phyloP scores from a whole-genome alignment of 2,329 filamentous ascomycete genomes.

The Thielaviopsis populi region DNA sequence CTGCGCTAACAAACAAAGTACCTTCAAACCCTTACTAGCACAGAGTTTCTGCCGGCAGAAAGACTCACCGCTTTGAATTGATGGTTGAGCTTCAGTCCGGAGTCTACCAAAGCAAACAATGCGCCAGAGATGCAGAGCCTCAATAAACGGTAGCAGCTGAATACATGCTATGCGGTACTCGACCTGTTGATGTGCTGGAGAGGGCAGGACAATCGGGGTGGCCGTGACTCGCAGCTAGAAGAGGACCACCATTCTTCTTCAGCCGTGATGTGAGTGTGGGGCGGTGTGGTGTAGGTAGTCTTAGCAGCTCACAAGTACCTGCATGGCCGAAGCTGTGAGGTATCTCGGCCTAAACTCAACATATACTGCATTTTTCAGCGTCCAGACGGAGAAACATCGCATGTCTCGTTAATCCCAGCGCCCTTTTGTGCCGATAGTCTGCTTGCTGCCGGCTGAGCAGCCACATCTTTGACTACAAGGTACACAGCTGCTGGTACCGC shows the following conservation, averaged over 20 bases:
- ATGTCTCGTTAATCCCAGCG: too few relatives aligned
- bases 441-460: too few relatives aligned
- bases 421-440: too few relatives aligned
- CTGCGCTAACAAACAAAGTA: not conserved
- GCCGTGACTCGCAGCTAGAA: not conserved
- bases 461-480: not conserved
- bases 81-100: too few relatives aligned
- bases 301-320: not conserved
- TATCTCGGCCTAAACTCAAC: not conserved
- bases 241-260: not conserved
- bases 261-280: conserved; percentile 6
- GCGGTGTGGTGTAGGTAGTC: conserved; percentile 9
- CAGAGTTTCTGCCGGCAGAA: conserved; percentile 4
- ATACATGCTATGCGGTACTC: too few relatives aligned
- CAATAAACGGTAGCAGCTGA: too few relatives aligned
- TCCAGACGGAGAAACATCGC: too few relatives aligned
- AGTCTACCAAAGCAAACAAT: too few relatives aligned
- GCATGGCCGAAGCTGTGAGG: not conserved
- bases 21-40: not conserved
- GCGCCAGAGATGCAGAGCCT: too few relatives aligned
- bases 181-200: too few relatives aligned
- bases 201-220: too few relatives aligned
- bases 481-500: not conserved
- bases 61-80: conserved; percentile 1
- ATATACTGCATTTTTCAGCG: too few relatives aligned